Evolutionary conservation across 345 rosid species (phyloP).

Genomic region (Geranium brycei): DNA sequence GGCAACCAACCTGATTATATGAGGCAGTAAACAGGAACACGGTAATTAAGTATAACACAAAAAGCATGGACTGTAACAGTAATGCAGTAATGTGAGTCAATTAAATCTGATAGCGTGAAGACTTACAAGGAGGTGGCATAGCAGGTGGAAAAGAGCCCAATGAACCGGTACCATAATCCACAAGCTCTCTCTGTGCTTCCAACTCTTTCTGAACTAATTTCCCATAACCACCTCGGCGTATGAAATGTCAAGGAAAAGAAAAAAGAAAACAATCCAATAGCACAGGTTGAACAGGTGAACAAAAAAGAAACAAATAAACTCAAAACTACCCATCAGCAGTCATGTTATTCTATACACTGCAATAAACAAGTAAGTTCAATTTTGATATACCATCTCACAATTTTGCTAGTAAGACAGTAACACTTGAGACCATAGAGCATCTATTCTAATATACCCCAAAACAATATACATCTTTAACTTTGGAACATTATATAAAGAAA

Average conservation of each 20-base stretch:
- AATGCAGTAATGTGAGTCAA: neutral
- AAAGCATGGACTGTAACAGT: neutral
- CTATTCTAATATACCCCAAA: neutral
- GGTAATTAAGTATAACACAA: neutral
- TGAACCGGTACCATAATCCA: slow-evolving; percentile 90
- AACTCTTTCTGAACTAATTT: slow-evolving; percentile 81
- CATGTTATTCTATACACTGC: neutral
- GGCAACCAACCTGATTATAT: neutral
- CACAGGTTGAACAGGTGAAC: neutral
- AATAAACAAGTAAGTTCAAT: no score
- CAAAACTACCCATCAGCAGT: neutral
- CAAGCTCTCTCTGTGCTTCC: slow-evolving; percentile 90
- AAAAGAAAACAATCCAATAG: neutral
- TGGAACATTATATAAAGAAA: no score
- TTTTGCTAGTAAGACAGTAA: neutral
- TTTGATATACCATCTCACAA: no score
- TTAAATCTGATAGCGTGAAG: slow-evolving; percentile 3
- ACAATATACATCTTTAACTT: neutral
- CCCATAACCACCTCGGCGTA: slow-evolving; percentile 99
- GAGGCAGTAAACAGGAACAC: neutral
- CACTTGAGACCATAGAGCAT: neutral
- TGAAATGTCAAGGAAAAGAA: slow-evolving; percentile 27
- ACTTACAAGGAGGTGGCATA: slow-evolving; percentile 64
- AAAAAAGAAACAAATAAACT: neutral
- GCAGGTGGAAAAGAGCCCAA: slow-evolving; percentile 59